These are phyloP conservation scores for Rhodotorula sp. DNA, from an alignment of 1,284 basidiomycete genomes.

Conservation along the genomic window DNA sequence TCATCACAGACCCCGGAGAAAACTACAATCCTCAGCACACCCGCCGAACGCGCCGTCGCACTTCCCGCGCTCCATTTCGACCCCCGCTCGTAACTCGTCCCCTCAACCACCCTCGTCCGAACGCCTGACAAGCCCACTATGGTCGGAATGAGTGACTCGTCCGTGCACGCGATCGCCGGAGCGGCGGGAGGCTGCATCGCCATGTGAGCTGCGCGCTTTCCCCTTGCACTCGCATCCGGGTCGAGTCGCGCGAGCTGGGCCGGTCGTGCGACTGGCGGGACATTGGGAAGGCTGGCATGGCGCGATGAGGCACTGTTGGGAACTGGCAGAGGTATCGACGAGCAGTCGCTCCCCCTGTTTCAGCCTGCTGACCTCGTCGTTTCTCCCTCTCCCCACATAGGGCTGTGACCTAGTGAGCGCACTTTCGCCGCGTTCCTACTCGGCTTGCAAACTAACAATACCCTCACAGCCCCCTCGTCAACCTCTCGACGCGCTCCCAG, in stretches of 20 bases:
- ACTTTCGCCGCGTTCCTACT: too few species aligned
- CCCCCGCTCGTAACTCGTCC: neutral
- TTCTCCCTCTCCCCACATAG: neutral
- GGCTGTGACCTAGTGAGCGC: neutral
- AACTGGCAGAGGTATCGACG: too few species aligned
- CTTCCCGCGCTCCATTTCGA: neutral
- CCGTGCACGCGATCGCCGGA: slow-evolving; percentile 85
- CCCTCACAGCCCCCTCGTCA: slow-evolving; percentile 66
- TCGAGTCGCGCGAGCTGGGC: too few species aligned
- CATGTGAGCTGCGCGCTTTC: slow-evolving; percentile 61
- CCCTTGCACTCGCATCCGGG: neutral
- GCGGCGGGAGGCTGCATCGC: slow-evolving; percentile 86
- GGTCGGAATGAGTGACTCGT: slow-evolving; percentile 59
- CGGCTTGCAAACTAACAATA: neutral
- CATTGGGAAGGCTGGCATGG: too few species aligned
- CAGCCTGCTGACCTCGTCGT: neutral
- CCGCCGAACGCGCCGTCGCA: too few species aligned
- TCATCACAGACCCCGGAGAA: too few species aligned
- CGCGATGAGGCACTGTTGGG: too few species aligned
- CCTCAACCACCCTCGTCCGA: neutral
- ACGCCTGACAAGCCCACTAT: neutral
- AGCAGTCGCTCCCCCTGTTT: too few species aligned
- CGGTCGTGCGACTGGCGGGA: too few species aligned
- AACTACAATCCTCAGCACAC: too few species aligned
- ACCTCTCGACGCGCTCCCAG: slow-evolving; percentile 87